Conservation (phyloP, 768 basidiomycete genomes). For the Hydnomerulius pinastri region DNA sequence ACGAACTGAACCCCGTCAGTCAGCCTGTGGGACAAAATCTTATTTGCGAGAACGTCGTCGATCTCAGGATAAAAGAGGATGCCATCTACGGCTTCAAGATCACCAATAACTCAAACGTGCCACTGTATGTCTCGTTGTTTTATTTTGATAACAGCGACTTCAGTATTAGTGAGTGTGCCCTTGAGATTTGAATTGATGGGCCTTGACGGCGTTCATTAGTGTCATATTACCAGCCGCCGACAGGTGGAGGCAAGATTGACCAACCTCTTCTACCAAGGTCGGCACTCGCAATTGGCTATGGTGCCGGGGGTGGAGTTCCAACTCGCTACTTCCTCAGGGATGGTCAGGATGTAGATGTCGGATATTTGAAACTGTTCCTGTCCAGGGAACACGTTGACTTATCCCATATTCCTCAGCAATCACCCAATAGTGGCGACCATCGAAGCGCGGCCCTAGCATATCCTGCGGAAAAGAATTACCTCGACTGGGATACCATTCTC, state of each 20-base stretch:
- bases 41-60: slow-evolving; percentile 12
- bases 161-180: slow-evolving; percentile 31
- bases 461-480: too few relatives aligned
- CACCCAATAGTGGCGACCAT: too few relatives aligned
- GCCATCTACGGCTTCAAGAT: slow-evolving; percentile 37
- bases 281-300: slow-evolving; percentile 42
- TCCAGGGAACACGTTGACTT: slow-evolving; percentile 39
- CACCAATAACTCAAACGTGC: slow-evolving; percentile 33
- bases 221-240: slow-evolving; percentile 8
- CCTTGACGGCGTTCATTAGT: slow-evolving; percentile 2
- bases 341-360: slow-evolving; percentile 38
- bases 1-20: neutral
- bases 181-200: neutral
- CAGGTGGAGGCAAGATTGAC: neutral
- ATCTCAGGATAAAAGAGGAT: slow-evolving; percentile 23
- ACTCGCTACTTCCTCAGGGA: slow-evolving; percentile 33
- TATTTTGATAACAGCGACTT: slow-evolving; percentile 45
- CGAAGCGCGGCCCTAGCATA: too few relatives aligned
- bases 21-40: slow-evolving; percentile 1
- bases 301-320: slow-evolving; percentile 34
- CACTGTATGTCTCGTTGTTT: slow-evolving; percentile 42
- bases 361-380: slow-evolving; percentile 46
- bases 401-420: slow-evolving; percentile 33
- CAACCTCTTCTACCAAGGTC: slow-evolving; percentile 7
- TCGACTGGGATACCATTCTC: too few relatives aligned